Base-by-base conservation (phyloP, 106 monocot genomes). In the Allium sativum region DNA sequence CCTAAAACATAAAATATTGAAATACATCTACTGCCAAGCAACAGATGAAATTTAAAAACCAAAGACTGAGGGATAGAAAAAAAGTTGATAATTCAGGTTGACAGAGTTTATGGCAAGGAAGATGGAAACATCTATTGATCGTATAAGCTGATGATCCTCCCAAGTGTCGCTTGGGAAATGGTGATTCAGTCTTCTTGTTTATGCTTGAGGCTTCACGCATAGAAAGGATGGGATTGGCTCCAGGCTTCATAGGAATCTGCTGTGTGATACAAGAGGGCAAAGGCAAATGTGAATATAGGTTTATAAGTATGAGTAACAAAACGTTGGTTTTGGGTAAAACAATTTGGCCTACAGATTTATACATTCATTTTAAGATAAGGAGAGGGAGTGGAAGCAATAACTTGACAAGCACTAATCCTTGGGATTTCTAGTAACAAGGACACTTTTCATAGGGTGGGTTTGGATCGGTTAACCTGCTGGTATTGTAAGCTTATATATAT, bases 381-480 rank as follows among this genome's bases (percentile, higher is more conserved):
- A 58, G 9, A 70, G 62, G 44, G 62, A 62, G 44, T 72, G 68
- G 64, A 55, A 76, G 68, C 56, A 68, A 18, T 79, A 87, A 92
- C 92, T 87, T 92, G 87, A 71, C 58, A 40, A n/a, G 63, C 48
- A 61, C 73, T 76, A 79, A 71, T 64, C 68, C 65, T 45, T 53
- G 52, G 66, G 55, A 67, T 41, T n/a, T 48, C 84, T 92, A 92
- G 77, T 92, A 92, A 72, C 81, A 84, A 92, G 81, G 87, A 68
- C 79, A 84, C 79, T 92, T 87, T 47, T 84, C 87, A 64, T 81
- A 81, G 67, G 84, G 73, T 72, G 82, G 75, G 78, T 78, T 80
- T 70, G 67, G 72, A 68, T 81, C 92, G 79, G 83, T 76, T 76
- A 87, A 92, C 86, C 92, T 92, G n/a, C n/a, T n/a, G 84, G 68